These are phyloP conservation scores for Sugiyamaella floridensis DNA, from an alignment of 805 yeast species.

Conservation along the genomic window DNA sequence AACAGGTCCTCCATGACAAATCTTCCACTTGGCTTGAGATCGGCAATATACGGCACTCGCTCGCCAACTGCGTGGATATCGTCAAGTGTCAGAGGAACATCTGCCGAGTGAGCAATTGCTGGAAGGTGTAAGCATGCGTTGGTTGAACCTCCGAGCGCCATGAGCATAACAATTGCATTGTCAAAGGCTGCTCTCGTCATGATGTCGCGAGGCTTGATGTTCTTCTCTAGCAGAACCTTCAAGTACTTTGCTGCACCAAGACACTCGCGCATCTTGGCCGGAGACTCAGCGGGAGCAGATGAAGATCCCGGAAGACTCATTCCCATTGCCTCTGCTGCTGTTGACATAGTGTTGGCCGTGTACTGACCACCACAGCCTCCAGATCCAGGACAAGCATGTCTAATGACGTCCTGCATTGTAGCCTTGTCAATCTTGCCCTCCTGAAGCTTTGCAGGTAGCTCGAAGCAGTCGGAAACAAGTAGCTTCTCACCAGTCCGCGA, in stretches of 20 bases:
- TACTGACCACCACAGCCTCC: constrained; percentile 99
- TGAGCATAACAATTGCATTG: constrained; percentile 86
- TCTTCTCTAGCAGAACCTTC: constrained; percentile 63
- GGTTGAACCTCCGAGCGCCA: constrained; percentile 96
- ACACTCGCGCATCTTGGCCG: constrained; percentile 72
- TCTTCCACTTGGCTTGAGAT: constrained; percentile 94
- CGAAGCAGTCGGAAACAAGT: constrained; percentile 86
- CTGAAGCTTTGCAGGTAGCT: constrained; percentile 83
- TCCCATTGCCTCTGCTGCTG: constrained; percentile 94
- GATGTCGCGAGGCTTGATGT: constrained; percentile 79
- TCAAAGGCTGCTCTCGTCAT: constrained; percentile 85
- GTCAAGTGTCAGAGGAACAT: constrained; percentile 74
- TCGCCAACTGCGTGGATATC: constrained; percentile 92
- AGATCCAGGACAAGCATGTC: constrained; percentile 91
- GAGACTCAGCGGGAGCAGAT: constrained; percentile 77
- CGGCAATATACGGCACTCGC: constrained; percentile 84
- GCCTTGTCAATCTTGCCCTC: constrained; percentile 62
- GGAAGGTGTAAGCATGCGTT: constrained; percentile 89
- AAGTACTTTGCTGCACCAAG: constrained; percentile 75
- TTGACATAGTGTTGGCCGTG: constrained; percentile 97
- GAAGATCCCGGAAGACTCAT: constrained; percentile 89
- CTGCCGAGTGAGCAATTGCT: constrained; percentile 87
- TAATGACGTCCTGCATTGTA: constrained; percentile 74
- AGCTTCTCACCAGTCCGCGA: constrained; percentile 51
- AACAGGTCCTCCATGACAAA: constrained; percentile 93